Evolutionary conservation across 2,329 filamentous ascomycete genomes (phyloP).

Genomic region (Cephalotrichum gorgonifer): DNA sequence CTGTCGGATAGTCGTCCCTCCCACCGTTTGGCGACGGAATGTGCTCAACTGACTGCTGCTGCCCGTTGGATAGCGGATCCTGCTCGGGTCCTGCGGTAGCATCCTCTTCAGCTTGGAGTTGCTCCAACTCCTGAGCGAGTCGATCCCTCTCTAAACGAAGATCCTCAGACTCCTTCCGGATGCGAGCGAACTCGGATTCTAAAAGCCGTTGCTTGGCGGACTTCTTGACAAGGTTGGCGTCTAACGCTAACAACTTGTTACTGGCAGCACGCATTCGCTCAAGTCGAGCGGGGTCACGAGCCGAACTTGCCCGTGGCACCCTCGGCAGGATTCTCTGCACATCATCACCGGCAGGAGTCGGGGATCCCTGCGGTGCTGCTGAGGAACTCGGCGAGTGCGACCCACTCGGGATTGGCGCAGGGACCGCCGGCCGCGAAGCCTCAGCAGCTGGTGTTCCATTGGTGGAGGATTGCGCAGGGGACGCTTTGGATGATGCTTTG

Average conservation of each 20-base stretch:
- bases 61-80: background rate
- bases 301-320: background rate
- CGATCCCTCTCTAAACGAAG: background rate
- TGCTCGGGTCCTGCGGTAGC: background rate
- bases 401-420: background rate
- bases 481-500: slow-evolving; percentile 3
- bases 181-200: slow-evolving; percentile 3
- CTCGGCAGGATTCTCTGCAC: slow-evolving; percentile 1
- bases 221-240: background rate
- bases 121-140: background rate
- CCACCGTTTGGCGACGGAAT: background rate
- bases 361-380: background rate
- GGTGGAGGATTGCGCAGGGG: background rate
- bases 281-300: background rate
- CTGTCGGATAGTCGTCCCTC: background rate
- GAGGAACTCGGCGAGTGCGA: background rate
- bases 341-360: slow-evolving; percentile 11
- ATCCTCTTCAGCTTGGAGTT: slow-evolving; percentile 1
- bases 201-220: slow-evolving; percentile 1
- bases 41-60: background rate
- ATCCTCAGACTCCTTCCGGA: slow-evolving; percentile 2
- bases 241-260: background rate
- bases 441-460: background rate
- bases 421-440: slow-evolving; percentile 7
- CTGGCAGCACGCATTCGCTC: slow-evolving; percentile 1